phyloP scores from a whole-genome alignment of 768 basidiomycete genomes.

The Russula sp. region DNA sequence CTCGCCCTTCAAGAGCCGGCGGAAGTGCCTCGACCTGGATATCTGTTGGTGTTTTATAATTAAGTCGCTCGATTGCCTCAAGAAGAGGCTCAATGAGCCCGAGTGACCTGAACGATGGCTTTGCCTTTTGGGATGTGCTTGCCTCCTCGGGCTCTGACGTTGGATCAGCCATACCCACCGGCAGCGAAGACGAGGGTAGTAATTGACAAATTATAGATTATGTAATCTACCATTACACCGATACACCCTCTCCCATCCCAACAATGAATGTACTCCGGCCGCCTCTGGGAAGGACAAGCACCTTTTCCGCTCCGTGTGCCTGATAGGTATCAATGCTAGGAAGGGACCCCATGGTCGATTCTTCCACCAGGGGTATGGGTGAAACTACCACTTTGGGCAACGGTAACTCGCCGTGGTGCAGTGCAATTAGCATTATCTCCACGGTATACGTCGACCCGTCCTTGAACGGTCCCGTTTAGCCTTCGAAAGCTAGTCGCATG shows the following conservation, averaged over 20 bases:
- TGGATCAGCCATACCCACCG: neutral
- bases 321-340: conserved; percentile 79
- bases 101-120: conserved; percentile 67
- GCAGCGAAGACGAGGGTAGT: no score
- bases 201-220: neutral
- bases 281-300: conserved; percentile 77
- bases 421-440: conserved; percentile 73
- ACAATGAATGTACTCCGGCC: conserved; percentile 78
- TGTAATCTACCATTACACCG: neutral
- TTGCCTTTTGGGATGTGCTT: conserved; percentile 26
- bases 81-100: conserved; percentile 89
- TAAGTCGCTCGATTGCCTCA: conserved; percentile 73
- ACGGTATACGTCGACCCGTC: conserved; percentile 54
- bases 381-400: conserved; percentile 69
- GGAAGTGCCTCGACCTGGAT: conserved; percentile 87
- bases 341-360: conserved; percentile 50
- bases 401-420: conserved; percentile 75
- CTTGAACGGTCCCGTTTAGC: conserved; percentile 33
- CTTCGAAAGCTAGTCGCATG: neutral
- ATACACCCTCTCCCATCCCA: conserved; percentile 48
- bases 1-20: conserved; percentile 81
- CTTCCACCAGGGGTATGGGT: conserved; percentile 49
- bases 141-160: neutral
- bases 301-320: conserved; percentile 73
- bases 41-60: conserved; percentile 81